A percentile compares a stretch with the other conserved stretches of the same genome.
Conservation (phyloP, 2,329 filamentous ascomycete genomes). For the Exophiala sp. region DNA sequence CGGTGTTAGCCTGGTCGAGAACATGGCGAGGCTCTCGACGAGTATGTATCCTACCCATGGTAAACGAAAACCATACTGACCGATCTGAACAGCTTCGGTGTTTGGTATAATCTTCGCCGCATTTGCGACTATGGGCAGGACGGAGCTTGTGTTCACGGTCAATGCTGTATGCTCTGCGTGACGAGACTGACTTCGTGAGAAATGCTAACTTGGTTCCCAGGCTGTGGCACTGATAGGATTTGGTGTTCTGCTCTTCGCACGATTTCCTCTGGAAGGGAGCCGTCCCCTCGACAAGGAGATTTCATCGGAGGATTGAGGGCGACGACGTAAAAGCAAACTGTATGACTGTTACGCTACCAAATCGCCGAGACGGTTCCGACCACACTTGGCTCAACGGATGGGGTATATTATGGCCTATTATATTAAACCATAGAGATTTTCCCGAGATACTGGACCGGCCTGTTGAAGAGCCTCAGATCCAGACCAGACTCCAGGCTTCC, state of each 20-base stretch:
- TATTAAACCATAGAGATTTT: too few relatives aligned
- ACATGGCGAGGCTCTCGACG: constrained; percentile 61
- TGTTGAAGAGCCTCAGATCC: background rate
- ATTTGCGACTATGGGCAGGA: constrained; percentile 57
- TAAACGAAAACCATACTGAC: background rate
- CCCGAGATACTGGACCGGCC: background rate
- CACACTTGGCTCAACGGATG: too few relatives aligned
- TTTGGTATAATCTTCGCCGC: constrained; percentile 66
- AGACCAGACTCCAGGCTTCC: background rate
- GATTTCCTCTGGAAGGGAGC: constrained; percentile 26
- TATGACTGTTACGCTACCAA: background rate
- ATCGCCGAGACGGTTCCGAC: background rate
- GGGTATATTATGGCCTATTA: too few relatives aligned
- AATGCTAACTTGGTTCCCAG: background rate
- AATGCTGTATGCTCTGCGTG: constrained; percentile 47
- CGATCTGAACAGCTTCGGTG: constrained; percentile 43
- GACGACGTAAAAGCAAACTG: background rate
- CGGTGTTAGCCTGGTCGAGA: constrained; percentile 67
- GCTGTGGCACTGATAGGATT: constrained; percentile 27
- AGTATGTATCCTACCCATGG: constrained; percentile 29
- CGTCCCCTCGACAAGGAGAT: background rate
- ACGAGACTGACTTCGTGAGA: background rate
- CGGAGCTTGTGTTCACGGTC: constrained; percentile 63
- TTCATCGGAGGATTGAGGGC: background rate
- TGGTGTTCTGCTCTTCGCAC: constrained; percentile 24